These are phyloP conservation scores for Paraconiothyrium sp. DNA, from an alignment of 2,329 filamentous ascomycete genomes.

Conservation along the genomic window DNA sequence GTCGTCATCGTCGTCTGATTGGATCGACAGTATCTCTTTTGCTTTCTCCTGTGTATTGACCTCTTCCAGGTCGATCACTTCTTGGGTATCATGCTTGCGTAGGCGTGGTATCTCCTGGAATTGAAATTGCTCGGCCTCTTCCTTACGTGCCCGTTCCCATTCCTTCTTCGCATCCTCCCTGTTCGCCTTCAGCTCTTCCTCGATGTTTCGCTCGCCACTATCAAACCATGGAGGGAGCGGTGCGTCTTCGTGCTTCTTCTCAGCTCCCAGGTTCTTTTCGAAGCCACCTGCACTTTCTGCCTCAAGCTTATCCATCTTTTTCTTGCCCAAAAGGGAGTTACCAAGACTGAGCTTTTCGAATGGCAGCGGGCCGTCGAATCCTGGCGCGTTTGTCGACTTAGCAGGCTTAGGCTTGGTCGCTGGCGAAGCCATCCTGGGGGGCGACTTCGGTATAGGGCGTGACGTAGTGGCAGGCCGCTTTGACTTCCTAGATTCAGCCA, in stretches of 20 bases:
- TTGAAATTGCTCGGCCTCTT: conserved; percentile 67
- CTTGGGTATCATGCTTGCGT: conserved; percentile 62
- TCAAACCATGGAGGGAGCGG: conserved; percentile 80
- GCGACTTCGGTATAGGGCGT: conserved; percentile 46
- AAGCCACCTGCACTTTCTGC: conserved; percentile 72
- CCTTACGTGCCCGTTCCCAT: conserved; percentile 66
- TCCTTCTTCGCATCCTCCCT: conserved; percentile 54
- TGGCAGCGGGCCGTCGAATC: conserved; percentile 82
- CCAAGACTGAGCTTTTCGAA: conserved; percentile 84
- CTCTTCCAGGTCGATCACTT: conserved; percentile 59
- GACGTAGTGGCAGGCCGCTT: conserved; percentile 42
- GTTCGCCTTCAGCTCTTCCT: conserved; percentile 64
- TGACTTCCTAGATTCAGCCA: conserved; percentile 74
- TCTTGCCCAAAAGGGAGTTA: conserved; percentile 64
- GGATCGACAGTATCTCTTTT: conserved; percentile 68
- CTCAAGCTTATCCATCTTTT: conserved; percentile 62
- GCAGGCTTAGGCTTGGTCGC: conserved; percentile 42
- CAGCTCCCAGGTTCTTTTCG: conserved; percentile 58
- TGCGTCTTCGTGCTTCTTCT: conserved; percentile 58
- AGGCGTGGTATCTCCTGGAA: conserved; percentile 69
- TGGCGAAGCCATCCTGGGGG: conserved; percentile 19
- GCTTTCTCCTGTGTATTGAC: conserved; percentile 55
- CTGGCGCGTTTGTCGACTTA: conserved; percentile 64
- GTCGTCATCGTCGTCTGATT: conserved; percentile 66
- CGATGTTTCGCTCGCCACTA: conserved; percentile 61